phyloP scores from a whole-genome alignment of 1,139 yeast genomes.

The Debaryomycetaceae sp. region DNA sequence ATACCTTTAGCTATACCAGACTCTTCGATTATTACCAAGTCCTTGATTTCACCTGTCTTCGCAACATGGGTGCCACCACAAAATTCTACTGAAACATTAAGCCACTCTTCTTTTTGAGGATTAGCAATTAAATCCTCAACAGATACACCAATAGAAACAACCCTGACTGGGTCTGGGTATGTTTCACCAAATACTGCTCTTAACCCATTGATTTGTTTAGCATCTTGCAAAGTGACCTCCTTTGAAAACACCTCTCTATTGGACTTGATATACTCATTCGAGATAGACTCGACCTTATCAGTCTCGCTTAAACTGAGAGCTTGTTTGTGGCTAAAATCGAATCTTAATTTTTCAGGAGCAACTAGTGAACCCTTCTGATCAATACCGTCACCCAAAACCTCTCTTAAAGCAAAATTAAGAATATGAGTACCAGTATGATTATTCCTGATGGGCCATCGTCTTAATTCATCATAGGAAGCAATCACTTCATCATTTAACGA shows the following conservation, averaged over 20 bases:
- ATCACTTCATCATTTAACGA: slow-evolving; percentile 66
- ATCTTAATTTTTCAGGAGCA: slow-evolving; percentile 90
- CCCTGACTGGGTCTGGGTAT: slow-evolving; percentile 98
- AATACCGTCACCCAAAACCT: slow-evolving; percentile 79
- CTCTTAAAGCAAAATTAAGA: slow-evolving; percentile 82
- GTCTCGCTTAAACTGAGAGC: slow-evolving; percentile 71
- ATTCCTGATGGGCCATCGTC: slow-evolving; percentile 96
- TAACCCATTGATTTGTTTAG: slow-evolving; percentile 74
- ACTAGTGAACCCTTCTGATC: slow-evolving; percentile 98
- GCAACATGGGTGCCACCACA: slow-evolving; percentile 99
- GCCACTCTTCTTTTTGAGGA: slow-evolving; percentile 76
- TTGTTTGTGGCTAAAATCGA: slow-evolving; percentile 91
- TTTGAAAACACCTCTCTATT: slow-evolving; percentile 74
- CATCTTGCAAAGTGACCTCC: slow-evolving; percentile 73
- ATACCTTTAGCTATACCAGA: slow-evolving; percentile 98
- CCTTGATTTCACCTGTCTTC: slow-evolving; percentile 90
- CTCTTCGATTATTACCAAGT: slow-evolving; percentile 85
- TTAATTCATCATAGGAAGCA: slow-evolving; percentile 86
- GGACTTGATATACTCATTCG: slow-evolving; percentile 66
- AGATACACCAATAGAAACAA: slow-evolving; percentile 90
- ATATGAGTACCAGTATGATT: slow-evolving; percentile 98
- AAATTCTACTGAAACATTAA: slow-evolving; percentile 78
- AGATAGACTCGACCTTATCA: slow-evolving; percentile 68
- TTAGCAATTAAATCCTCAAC: slow-evolving; percentile 73
- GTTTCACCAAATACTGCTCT: slow-evolving; percentile 99